Base-by-base conservation (phyloP, 345 rosid species). In the Microcos paniculata region DNA sequence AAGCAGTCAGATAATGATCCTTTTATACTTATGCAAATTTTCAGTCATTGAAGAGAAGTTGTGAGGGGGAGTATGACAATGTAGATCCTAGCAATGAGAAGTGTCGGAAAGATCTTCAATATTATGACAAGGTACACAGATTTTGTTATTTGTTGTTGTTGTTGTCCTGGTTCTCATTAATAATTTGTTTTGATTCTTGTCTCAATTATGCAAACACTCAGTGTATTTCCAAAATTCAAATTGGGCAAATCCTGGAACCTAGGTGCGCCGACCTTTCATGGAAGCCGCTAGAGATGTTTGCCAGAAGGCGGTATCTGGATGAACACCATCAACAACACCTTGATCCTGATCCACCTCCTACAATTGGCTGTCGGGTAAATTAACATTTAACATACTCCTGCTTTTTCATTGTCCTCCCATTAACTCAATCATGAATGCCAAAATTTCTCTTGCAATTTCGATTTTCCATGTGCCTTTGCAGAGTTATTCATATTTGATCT, bases 31-130 rank as follows among this genome's bases (percentile, higher is more conserved):
- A n/a, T n/a, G n/a, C n/a, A n/a, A n/a, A n/a, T n/a, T n/a, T 68
- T 18, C 77, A 87, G 84, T 82, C 90, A 23, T 66, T 81, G 82
- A 80, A 80, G 79, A 84, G 65, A 79, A 82, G 40, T 24, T 92
- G 97, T 74, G 65, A 76, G 73, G 88, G 82, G 43, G 68, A 46
- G 2, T 21, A 40, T 21, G 4, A 38, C 23, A 18, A 2, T 9
- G 7, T 67, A 35, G 80, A 87, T 66, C 85, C 85, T 59, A 70
- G 64, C 75, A 84, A 86, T 52, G 30, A 10, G 23, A 81, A 82
- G 51, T 92, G 97, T 78, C 63, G 30, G 48, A 78, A 57, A 28
- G 64, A 82, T 63, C 0, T 85, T 21, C 53, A 28, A 66, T 79
- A 76, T 28, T 83, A 49, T 30, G 0, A 51, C 4, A 59, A 84